A percentile compares a stretch with the other conserved stretches of the same genome.
Conservation (phyloP, 1,284 basidiomycete species). For the Cutaneotrichosporon sp. region DNA sequence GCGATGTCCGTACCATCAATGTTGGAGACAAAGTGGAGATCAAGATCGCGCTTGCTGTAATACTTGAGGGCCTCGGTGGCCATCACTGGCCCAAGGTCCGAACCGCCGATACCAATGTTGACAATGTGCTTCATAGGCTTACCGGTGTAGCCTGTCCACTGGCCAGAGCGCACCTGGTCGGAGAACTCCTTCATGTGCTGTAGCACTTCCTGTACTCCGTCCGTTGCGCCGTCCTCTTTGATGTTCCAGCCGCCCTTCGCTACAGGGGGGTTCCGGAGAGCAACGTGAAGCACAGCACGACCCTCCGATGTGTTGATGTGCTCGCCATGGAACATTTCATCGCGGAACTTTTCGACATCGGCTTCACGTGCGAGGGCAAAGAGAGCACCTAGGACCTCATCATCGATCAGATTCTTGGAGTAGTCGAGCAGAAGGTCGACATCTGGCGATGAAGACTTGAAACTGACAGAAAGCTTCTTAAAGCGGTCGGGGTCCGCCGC, state of each 20-base stretch:
- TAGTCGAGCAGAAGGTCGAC: constrained; percentile 88
- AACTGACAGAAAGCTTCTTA: constrained; percentile 74
- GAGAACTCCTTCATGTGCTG: constrained; percentile 89
- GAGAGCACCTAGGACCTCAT: constrained; percentile 71
- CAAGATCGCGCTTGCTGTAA: constrained; percentile 84
- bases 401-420: constrained; percentile 92
- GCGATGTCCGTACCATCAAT: constrained; percentile 97
- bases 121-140: constrained; percentile 91
- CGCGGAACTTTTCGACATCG: constrained; percentile 73
- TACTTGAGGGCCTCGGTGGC: constrained; percentile 94
- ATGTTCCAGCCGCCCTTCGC: constrained; percentile 59
- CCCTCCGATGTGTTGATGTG: constrained; percentile 99
- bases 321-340: constrained; percentile 90
- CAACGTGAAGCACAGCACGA: constrained; percentile 91
- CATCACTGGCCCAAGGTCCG: constrained; percentile 97
- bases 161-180: constrained; percentile 74
- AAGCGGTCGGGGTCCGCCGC: constrained; percentile 79
- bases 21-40: constrained; percentile 89
- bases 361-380: constrained; percentile 81
- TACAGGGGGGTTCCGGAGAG: constrained; percentile 69
- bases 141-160: constrained; percentile 95
- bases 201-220: constrained; percentile 77
- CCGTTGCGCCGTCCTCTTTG: constrained; percentile 65
- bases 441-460: constrained; percentile 59
- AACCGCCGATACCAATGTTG: constrained; percentile 98